Percentiles rank a stretch among this genome's conserved stretches.
Conservation (phyloP, 805 yeast genomes). For the Kluyveromyces aestuarii region DNA sequence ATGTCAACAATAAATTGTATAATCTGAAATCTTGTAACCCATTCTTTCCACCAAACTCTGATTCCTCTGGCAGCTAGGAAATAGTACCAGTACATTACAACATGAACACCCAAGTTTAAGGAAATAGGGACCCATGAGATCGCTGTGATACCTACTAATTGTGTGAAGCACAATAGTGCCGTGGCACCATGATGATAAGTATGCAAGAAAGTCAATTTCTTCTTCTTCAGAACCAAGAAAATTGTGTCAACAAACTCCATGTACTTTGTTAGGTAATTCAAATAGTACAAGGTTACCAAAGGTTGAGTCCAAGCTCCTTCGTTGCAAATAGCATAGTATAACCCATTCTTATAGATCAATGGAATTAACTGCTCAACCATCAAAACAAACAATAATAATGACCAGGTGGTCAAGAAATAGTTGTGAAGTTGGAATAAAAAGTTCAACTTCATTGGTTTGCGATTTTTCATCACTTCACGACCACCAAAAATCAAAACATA, state of each 20-base stretch:
- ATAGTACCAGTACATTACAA: slow-evolving; percentile 96
- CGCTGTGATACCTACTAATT: slow-evolving; percentile 79
- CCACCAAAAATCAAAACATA: slow-evolving; percentile 84
- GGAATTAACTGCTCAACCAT: slow-evolving; percentile 83
- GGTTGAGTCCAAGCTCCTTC: slow-evolving; percentile 72
- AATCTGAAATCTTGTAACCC: slow-evolving; percentile 96
- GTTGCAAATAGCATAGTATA: slow-evolving; percentile 78
- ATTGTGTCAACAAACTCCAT: slow-evolving; percentile 86
- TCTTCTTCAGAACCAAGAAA: slow-evolving; percentile 83
- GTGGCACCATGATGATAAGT: slow-evolving; percentile 99
- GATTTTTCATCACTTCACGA: slow-evolving; percentile 46
- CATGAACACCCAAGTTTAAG: slow-evolving; percentile 86
- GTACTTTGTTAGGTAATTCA: slow-evolving; percentile 86
- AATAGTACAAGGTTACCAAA: slow-evolving; percentile 75
- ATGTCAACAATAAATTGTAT: slow-evolving; percentile 86
- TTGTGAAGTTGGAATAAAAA: slow-evolving; percentile 80
- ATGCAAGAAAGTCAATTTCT: slow-evolving; percentile 85
- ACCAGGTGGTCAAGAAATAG: slow-evolving; percentile 58
- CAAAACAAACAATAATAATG: slow-evolving; percentile 57
- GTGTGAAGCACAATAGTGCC: slow-evolving; percentile 88
- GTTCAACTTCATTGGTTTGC: slow-evolving; percentile 66
- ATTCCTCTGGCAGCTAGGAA: slow-evolving; percentile 87
- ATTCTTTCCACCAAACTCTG: slow-evolving; percentile 98
- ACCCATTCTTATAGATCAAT: slow-evolving; percentile 60
- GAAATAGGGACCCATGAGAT: slow-evolving; percentile 93